Percentiles rank a stretch among this genome's conserved stretches.
Conservation (phyloP, 83 land plant genomes). For the Isoetes engelmannii region DNA sequence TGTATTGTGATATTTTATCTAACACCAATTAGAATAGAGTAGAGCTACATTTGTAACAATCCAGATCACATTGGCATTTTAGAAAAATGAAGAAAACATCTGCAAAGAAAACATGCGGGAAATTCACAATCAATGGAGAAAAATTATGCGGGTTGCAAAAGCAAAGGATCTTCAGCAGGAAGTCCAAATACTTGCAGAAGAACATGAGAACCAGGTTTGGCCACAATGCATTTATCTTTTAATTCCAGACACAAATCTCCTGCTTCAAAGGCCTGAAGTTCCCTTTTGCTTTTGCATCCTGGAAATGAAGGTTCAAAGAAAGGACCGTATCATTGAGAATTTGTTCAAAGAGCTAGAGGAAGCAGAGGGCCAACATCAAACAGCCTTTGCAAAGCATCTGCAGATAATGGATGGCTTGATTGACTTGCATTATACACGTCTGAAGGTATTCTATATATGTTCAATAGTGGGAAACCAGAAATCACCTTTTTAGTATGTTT, state of each 20-base stretch:
- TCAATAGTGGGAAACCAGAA: not conserved
- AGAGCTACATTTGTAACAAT: too few relatives aligned
- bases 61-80: not conserved
- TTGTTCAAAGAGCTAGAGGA: slow-evolving; percentile 15
- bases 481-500: not conserved
- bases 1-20: too few relatives aligned
- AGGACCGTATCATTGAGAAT: slow-evolving; percentile 14
- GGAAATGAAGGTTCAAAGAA: slow-evolving; percentile 19
- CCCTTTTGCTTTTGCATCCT: not conserved
- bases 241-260: not conserved
- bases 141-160: slow-evolving; percentile 25
- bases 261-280: not conserved
- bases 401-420: slow-evolving; percentile 22
- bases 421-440: slow-evolving; percentile 27
- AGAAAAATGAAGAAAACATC: slow-evolving; percentile 23
- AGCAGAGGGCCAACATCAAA: slow-evolving; percentile 28
- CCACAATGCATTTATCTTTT: not conserved
- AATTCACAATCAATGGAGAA: slow-evolving; percentile 28
- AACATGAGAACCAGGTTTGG: slow-evolving; percentile 28
- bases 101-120: slow-evolving; percentile 24
- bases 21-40: too few relatives aligned
- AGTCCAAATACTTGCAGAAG: slow-evolving; percentile 17
- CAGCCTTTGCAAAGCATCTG: slow-evolving; percentile 26
- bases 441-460: slow-evolving; percentile 15
- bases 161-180: slow-evolving; percentile 22